Evolutionary conservation across 2,329 filamentous ascomycete genomes (phyloP), one percentile per base, ranked within the genome.

Genomic region (Penicillium occitanis): DNA sequence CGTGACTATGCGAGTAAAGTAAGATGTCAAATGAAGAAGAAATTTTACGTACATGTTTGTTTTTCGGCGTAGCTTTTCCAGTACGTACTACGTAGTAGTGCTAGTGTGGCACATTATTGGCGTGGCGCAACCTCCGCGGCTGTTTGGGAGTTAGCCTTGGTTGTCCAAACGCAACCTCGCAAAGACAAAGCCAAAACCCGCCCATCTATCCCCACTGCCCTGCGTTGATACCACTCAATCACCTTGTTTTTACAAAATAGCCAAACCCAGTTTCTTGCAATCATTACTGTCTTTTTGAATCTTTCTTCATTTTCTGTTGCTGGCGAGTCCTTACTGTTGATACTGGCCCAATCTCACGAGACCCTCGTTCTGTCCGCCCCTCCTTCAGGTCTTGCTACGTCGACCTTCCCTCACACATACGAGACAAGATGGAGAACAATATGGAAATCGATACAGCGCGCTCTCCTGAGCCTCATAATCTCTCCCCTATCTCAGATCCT

Each of bases 391-490:
- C 69, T 69, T 65, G 42, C 67, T 58, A 64, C 65, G 61, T 50
- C 66, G 66, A 68, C 42, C 61, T 67, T 37, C 48, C 70, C 72
- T 70, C 71, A 70, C 71, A 68, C 71, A 70, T 70, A 67, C 66
- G 42, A 66, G 60, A 28, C 66, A 69, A 64, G 67, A 97, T 97
- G 93, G 94, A 99, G 81, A 96, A 93, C 77, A 97, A 96, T 82
- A 99, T 99, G 95, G 94, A 97, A 74, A 82, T 84, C 84, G 95
- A 99, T 79, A 93, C 96, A 73, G 91, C 90, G 76, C 91, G 93
- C 82, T 89, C 91, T 75, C 91, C 93, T 71, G 88, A 91, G 77
- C 86, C 88, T 71, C 87, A 91, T 78, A 90, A 90, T 76, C 81
- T 97, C 73, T 88, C 90, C 67, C 88, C 92, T 61, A 84, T 88